phyloP scores from a whole-genome alignment of 2,329 filamentous ascomycete species.

The Neocucurbitaria cava region DNA sequence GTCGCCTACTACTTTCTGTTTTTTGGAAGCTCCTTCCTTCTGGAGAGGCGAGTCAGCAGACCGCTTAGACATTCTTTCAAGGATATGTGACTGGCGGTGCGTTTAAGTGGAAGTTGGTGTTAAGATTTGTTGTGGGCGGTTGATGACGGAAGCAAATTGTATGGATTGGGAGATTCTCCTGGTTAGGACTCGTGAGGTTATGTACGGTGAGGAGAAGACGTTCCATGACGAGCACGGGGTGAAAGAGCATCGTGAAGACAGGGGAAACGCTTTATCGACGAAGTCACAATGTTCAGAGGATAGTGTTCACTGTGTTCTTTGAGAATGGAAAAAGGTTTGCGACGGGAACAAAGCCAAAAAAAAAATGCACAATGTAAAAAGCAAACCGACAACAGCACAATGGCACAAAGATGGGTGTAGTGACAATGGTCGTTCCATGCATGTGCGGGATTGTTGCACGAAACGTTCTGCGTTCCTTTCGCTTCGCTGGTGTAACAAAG shows the following conservation, averaged over 20 bases:
- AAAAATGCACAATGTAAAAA: slow-evolving; percentile 1
- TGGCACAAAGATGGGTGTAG: slow-evolving; percentile 9
- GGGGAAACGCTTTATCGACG: slow-evolving; percentile 7
- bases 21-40: slow-evolving; percentile 4
- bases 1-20: slow-evolving; percentile 2
- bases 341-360: slow-evolving; percentile 5
- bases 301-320: slow-evolving; percentile 4
- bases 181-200: neutral
- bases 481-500: neutral
- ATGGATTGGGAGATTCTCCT: neutral
- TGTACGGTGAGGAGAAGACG: neutral
- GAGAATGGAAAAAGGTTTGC: neutral
- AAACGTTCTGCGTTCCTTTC: neutral
- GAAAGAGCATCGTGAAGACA: neutral
- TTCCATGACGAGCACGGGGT: neutral
- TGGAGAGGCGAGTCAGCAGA: neutral
- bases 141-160: neutral
- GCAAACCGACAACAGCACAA: slow-evolving; percentile 5
- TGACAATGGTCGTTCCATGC: neutral
- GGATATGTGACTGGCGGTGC: neutral
- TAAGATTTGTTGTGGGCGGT: neutral
- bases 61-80: slow-evolving; percentile 11
- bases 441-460: neutral
- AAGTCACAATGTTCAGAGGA: slow-evolving; percentile 1
- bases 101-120: neutral